phyloP scores from a whole-genome alignment of 192 early-diverging fungal genomes.

The Coemansia sp. region DNA sequence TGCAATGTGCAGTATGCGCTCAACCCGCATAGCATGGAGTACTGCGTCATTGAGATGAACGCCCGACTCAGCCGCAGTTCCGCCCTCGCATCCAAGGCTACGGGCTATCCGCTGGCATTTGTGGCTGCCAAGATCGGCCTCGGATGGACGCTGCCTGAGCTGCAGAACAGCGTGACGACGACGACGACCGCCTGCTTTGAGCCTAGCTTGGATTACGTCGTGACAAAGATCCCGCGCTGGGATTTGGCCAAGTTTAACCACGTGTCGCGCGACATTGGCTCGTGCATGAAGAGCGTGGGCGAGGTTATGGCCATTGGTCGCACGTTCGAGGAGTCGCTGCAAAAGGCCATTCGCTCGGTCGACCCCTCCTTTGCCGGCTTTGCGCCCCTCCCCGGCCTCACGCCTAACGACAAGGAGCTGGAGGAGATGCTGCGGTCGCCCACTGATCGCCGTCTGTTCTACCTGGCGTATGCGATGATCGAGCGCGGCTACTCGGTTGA shows the following conservation, averaged over 20 bases:
- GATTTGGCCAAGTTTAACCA: slow-evolving; percentile 93
- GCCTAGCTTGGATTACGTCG: slow-evolving; percentile 92
- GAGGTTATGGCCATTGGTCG: slow-evolving; percentile 99
- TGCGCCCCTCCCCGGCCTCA: slow-evolving; percentile 40
- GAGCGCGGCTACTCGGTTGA: slow-evolving; percentile 75
- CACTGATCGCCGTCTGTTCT: slow-evolving; percentile 81
- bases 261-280: slow-evolving; percentile 81
- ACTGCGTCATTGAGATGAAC: slow-evolving; percentile 96
- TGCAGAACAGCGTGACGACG: slow-evolving; percentile 89
- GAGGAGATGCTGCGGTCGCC: slow-evolving; percentile 66
- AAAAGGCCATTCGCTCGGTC: slow-evolving; percentile 95
- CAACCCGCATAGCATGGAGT: slow-evolving; percentile 84
- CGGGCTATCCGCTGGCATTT: slow-evolving; percentile 96
- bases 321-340: slow-evolving; percentile 93
- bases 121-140: slow-evolving; percentile 96
- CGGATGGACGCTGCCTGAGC: slow-evolving; percentile 80
- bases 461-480: slow-evolving; percentile 80
- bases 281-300: slow-evolving; percentile 94
- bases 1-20: slow-evolving; percentile 98
- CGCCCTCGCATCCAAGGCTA: slow-evolving; percentile 96
- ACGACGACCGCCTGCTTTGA: slow-evolving; percentile 96
- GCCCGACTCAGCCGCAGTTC: slow-evolving; percentile 84
- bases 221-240: slow-evolving; percentile 98
- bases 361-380: slow-evolving; percentile 92
- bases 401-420: slow-evolving; percentile 53